Evolutionary conservation across 2,329 filamentous ascomycete species (phyloP).

Genomic region (Pezicula neosporulosa): DNA sequence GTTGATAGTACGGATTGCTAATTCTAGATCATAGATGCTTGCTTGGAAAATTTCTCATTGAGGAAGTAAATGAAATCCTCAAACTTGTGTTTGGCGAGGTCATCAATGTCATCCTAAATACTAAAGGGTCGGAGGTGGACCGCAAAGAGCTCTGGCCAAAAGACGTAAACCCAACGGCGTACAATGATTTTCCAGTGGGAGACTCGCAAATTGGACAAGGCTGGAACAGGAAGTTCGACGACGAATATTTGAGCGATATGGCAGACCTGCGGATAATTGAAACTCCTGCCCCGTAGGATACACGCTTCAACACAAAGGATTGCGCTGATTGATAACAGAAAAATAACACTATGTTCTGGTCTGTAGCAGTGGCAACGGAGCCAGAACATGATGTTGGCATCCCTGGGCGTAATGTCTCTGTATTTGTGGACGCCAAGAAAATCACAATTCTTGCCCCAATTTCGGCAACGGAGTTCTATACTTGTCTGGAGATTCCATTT

Average conservation of each 20-base stretch:
- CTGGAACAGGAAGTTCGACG: conserved; percentile 19
- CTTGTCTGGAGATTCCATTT: conserved; percentile 7
- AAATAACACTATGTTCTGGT: no score
- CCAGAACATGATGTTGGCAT: conserved; percentile 4
- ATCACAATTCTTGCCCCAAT: conserved; percentile 3
- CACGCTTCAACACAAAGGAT: no score
- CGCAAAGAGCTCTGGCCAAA: conserved; percentile 16
- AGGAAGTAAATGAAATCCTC: conserved; percentile 22
- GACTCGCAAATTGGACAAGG: conserved; percentile 1
- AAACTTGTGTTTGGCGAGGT: conserved; percentile 20
- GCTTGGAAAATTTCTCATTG: conserved; percentile 17
- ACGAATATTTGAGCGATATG: conserved; percentile 15
- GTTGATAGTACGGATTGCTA: neutral
- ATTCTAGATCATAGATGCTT: conserved; percentile 9
- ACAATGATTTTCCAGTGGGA: conserved; percentile 17
- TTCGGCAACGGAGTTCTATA: conserved; percentile 2
- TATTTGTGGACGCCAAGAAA: conserved; percentile 7
- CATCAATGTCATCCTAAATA: conserved; percentile 11
- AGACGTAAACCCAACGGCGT: conserved; percentile 5
- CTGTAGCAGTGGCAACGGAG: neutral
- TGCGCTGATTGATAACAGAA: no score
- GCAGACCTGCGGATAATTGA: neutral
- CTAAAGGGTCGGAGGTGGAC: conserved; percentile 6
- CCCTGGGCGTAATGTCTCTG: conserved; percentile 3
- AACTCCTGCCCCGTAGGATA: no score